Conservation (phyloP, 2,329 filamentous ascomycete genomes). For the Cordyceps cateniannulata region DNA sequence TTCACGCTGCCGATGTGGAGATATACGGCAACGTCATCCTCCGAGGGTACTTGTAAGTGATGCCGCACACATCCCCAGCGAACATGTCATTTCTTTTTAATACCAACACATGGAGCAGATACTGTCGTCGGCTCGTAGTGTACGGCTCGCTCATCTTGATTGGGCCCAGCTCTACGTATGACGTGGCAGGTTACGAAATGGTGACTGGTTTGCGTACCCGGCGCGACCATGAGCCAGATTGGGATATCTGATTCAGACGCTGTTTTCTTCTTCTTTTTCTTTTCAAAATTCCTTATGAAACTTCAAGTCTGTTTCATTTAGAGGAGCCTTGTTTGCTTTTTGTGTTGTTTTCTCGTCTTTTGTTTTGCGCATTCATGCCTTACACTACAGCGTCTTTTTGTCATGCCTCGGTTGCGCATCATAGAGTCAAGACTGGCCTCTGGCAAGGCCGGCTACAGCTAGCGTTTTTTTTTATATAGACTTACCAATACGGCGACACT, state of each 20-base stretch:
- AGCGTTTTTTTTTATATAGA: not conserved
- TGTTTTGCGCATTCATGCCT: not conserved
- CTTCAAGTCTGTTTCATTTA: not conserved
- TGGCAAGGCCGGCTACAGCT: not conserved
- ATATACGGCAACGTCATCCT: conserved; percentile 42
- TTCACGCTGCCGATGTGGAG: conserved; percentile 37
- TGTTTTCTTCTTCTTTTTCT: not conserved
- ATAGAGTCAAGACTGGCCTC: not conserved
- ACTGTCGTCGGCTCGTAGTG: conserved; percentile 36
- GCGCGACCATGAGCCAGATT: conserved; percentile 34
- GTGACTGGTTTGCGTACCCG: conserved; percentile 37
- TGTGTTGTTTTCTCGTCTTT: not conserved
- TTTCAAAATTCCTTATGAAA: too few relatives aligned
- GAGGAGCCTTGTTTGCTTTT: not conserved
- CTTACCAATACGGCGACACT: not conserved
- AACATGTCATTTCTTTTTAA: not conserved
- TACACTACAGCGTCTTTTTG: not conserved
- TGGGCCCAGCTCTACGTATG: conserved; percentile 37
- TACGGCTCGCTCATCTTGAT: conserved; percentile 42
- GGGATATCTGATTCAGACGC: conserved; percentile 25
- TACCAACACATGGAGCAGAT: conserved; percentile 18
- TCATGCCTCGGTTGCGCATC: not conserved
- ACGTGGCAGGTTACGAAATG: conserved; percentile 35
- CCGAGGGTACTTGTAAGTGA: conserved; percentile 36
- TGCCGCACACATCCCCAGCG: too few relatives aligned